phyloP scores from a whole-genome alignment of 228 moss, liverwort and hornwort genomes.

The Sphagnum magellanicum region DNA sequence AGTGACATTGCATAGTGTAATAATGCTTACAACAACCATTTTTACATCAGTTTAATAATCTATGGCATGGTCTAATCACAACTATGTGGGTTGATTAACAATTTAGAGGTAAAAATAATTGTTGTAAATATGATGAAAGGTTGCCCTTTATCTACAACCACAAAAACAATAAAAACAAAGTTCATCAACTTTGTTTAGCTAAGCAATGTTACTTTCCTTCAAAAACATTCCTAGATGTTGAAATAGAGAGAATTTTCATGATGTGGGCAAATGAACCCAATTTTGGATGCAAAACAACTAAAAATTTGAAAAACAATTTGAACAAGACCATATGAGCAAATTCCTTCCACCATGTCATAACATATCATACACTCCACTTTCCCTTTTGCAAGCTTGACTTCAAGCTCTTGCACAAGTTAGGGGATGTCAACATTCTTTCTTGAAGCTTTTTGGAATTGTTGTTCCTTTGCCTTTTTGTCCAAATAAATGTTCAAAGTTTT shows the following conservation, averaged over 20 bases:
- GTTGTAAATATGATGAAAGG: too few species aligned
- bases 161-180: slow-evolving; percentile 86
- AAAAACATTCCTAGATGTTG: slow-evolving; percentile 39
- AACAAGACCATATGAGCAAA: slow-evolving; percentile 83
- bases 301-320: slow-evolving; percentile 82
- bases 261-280: slow-evolving; percentile 87
- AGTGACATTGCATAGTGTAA: slow-evolving; percentile 93
- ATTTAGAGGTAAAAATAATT: slow-evolving; percentile 39
- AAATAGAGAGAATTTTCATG: slow-evolving; percentile 63
- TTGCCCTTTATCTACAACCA: slow-evolving; percentile 56
- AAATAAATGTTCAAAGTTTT: too few species aligned
- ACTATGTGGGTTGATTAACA: slow-evolving; percentile 93
- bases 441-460: too few species aligned
- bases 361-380: slow-evolving; percentile 94
- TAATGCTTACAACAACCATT: slow-evolving; percentile 71
- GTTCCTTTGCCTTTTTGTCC: too few species aligned
- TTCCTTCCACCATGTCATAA: slow-evolving; percentile 80
- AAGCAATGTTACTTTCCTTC: slow-evolving; percentile 94
- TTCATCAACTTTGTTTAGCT: slow-evolving; percentile 63
- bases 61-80: slow-evolving; percentile 89
- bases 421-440: slow-evolving; percentile 52
- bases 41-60: slow-evolving; percentile 66
- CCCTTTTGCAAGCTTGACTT: slow-evolving; percentile 76
- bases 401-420: slow-evolving; percentile 85
- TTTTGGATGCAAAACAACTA: slow-evolving; percentile 75